A percentile compares a stretch with the other conserved stretches of the same genome.
These are phyloP conservation scores for Cladosporium cucumerinum DNA, from an alignment of 2,329 filamentous ascomycete genomes.

Conservation along the genomic window DNA sequence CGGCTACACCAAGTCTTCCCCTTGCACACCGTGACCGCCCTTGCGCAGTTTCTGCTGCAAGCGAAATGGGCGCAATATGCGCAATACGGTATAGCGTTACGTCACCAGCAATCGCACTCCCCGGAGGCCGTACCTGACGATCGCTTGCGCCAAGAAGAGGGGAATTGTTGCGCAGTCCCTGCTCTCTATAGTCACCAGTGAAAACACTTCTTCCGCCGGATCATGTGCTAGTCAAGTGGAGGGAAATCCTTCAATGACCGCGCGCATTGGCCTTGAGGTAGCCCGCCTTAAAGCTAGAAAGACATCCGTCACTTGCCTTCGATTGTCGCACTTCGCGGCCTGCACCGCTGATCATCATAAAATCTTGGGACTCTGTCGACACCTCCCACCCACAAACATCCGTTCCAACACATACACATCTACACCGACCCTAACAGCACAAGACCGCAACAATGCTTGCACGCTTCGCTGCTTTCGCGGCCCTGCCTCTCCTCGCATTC, in stretches of 20 bases:
- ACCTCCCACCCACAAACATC: not conserved
- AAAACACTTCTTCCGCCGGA: conserved; percentile 9
- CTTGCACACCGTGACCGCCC: not conserved
- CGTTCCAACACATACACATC: not conserved
- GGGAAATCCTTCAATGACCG: not conserved
- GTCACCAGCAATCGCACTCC: not conserved
- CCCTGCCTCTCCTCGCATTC: conserved; percentile 22
- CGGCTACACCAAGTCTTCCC: not conserved
- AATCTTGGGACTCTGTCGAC: not conserved
- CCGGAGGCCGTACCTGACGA: conserved; percentile 15
- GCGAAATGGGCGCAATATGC: conserved; percentile 1
- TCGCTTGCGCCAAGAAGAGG: conserved; percentile 3
- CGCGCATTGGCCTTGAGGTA: not conserved
- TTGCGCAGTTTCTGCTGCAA: not conserved
- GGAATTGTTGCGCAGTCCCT: conserved; percentile 2
- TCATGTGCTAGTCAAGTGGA: not conserved
- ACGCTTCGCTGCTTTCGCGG: conserved; percentile 19
- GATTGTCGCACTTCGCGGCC: not conserved
- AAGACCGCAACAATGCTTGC: conserved; percentile 7
- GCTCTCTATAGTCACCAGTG: not conserved
- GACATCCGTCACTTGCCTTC: conserved; percentile 1
- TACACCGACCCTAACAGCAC: not conserved
- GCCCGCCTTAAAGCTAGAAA: conserved; percentile 7
- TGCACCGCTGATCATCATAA: not conserved
- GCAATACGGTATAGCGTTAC: conserved; percentile 4